Conservation (phyloP, 352 stramenopile genomes). For the Globisporangium barbulae region DNA sequence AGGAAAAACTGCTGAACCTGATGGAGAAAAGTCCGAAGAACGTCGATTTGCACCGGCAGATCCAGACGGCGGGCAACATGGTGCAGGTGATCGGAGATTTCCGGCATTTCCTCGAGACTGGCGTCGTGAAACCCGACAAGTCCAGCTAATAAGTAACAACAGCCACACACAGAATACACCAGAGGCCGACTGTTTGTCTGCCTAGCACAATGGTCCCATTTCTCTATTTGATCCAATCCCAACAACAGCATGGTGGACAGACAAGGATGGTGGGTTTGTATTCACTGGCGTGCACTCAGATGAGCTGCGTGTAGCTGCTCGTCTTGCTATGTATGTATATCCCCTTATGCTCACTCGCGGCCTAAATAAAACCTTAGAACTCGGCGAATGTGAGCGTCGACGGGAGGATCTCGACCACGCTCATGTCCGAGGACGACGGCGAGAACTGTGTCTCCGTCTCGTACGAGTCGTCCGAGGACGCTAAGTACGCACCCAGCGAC, state of each 20-base stretch:
- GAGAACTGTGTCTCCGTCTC: slow-evolving; percentile 26
- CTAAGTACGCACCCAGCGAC: slow-evolving; percentile 42
- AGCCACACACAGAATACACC: not conserved
- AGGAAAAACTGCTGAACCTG: slow-evolving; percentile 79
- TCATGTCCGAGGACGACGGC: slow-evolving; percentile 31
- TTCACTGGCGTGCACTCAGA: slow-evolving; percentile 4
- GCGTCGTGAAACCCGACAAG: slow-evolving; percentile 31
- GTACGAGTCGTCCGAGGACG: slow-evolving; percentile 40
- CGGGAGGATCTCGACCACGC: slow-evolving; percentile 28
- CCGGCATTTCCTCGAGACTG: slow-evolving; percentile 77
- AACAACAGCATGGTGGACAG: not conserved
- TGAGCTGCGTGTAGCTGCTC: not conserved
- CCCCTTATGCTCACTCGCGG: not conserved
- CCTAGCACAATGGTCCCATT: not conserved
- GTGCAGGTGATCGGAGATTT: slow-evolving; percentile 83
- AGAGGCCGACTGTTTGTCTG: not conserved
- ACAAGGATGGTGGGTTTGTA: not conserved
- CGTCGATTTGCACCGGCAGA: slow-evolving; percentile 82
- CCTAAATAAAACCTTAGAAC: slow-evolving; percentile 21
- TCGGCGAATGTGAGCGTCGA: slow-evolving; percentile 32
- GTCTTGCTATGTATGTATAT: slow-evolving; percentile 8
- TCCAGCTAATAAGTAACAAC: slow-evolving; percentile 13
- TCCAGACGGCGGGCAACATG: slow-evolving; percentile 81
- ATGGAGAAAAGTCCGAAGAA: slow-evolving; percentile 86
- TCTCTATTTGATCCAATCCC: not conserved